Evolutionary conservation across 2,329 filamentous ascomycete species (phyloP).

Genomic region (Penicillium expansum): DNA sequence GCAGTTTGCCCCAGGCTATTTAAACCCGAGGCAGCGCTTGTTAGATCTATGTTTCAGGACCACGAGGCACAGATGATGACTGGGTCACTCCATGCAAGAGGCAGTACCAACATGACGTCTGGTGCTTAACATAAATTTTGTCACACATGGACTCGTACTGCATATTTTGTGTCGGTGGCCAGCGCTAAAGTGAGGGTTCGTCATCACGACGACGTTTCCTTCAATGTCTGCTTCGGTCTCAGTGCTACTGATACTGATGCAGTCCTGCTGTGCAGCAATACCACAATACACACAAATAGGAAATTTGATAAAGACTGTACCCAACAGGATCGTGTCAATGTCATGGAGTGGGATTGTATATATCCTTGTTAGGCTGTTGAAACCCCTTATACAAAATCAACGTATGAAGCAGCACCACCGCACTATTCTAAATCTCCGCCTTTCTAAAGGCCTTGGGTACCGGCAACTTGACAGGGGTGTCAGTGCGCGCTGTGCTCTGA

Average conservation of each 20-base stretch:
- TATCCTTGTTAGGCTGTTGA: not conserved
- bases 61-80: not conserved
- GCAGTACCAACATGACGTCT: not conserved
- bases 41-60: not conserved
- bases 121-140: not conserved
- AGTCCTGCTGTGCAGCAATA: not conserved
- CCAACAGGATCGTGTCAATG: not conserved
- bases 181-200: not conserved
- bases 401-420: not conserved
- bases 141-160: not conserved
- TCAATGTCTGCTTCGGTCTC: not conserved
- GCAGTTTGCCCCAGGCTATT: not conserved
- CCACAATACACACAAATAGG: not conserved
- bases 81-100: not conserved
- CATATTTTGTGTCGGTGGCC: not conserved
- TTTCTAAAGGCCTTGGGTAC: slow-evolving; percentile 15
- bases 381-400: not conserved
- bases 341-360: not conserved
- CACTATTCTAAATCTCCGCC: slow-evolving; percentile 1
- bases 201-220: not conserved
- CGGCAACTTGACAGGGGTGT: slow-evolving; percentile 27
- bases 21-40: not conserved
- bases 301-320: not conserved
- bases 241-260: not conserved
- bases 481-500: slow-evolving; percentile 11